Evolutionary conservation across 768 basidiomycete genomes (phyloP).

Genomic region (Multifurca ochricompacta): DNA sequence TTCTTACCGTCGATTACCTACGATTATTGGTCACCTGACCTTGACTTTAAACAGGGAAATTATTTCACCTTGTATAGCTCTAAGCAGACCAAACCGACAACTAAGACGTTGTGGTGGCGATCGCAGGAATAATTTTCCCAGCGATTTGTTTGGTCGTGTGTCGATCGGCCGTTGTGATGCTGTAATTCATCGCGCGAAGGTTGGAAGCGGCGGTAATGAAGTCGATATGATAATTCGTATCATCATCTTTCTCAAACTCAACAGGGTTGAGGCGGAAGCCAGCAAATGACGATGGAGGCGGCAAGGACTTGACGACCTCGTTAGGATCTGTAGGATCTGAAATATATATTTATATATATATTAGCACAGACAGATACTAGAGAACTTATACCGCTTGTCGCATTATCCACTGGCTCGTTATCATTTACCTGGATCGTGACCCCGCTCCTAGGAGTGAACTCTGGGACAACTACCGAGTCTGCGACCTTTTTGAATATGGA

Average conservation of each 20-base stretch:
- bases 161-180: constrained; percentile 74
- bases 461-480: constrained; percentile 76
- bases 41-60: neutral
- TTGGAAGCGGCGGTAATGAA: constrained; percentile 98
- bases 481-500: constrained; percentile 76
- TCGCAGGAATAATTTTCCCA: constrained; percentile 98
- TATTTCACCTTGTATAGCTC: constrained; percentile 86
- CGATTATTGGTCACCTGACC: no score
- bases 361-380: neutral
- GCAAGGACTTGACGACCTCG: constrained; percentile 60
- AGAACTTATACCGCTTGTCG: constrained; percentile 32
- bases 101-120: constrained; percentile 97
- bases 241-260: constrained; percentile 99
- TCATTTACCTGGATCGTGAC: constrained; percentile 93
- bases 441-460: constrained; percentile 89
- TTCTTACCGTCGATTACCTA: constrained; percentile 94
- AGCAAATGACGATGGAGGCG: constrained; percentile 82
- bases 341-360: no score
- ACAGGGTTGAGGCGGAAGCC: constrained; percentile 95
- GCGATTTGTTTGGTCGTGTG: constrained; percentile 97
- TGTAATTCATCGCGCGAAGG: constrained; percentile 92
- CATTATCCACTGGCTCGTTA: constrained; percentile 65
- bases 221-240: constrained; percentile 96
- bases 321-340: constrained; percentile 34
- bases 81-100: constrained; percentile 91